Conservation (phyloP, 371 early-diverging fungal genomes). For the Edhazardia aedis region DNA sequence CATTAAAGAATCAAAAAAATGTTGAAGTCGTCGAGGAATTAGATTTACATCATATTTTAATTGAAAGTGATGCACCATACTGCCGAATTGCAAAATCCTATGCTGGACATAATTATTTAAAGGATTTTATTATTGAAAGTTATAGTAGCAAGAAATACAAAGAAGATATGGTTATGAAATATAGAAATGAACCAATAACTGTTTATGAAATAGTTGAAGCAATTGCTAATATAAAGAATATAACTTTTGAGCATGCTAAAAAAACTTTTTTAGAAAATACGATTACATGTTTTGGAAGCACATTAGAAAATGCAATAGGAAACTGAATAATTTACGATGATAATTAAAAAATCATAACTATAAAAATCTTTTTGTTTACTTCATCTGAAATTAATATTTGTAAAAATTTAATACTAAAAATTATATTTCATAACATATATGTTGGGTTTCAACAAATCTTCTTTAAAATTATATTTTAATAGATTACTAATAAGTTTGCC, state of each 20-base stretch:
- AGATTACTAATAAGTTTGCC: too few species aligned
- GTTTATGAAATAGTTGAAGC: constrained; percentile 29
- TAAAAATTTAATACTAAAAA: too few species aligned
- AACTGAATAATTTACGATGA: too few species aligned
- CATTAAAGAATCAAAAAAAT: constrained; percentile 64
- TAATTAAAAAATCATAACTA: too few species aligned
- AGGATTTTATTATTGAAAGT: neutral
- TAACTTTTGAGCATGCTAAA: constrained; percentile 7
- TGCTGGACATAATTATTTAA: neutral
- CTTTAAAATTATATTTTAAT: too few species aligned
- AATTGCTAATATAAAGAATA: constrained; percentile 30
- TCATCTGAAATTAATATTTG: too few species aligned
- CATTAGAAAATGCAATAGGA: too few species aligned
- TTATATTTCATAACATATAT: too few species aligned
- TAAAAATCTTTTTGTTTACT: too few species aligned
- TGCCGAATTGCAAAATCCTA: constrained; percentile 28
- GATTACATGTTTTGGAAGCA: constrained; percentile 17
- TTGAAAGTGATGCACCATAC: constrained; percentile 59
- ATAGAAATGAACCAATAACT: constrained; percentile 36
- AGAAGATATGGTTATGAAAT: neutral
- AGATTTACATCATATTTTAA: constrained; percentile 58
- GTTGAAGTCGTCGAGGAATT: constrained; percentile 56
- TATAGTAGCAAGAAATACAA: too few species aligned
- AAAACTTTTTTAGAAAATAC: constrained; percentile 10
- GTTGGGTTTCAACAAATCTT: too few species aligned